Evolutionary conservation across 139 green algal species (phyloP).

Genomic region (Ettlia oleoabundans): DNA sequence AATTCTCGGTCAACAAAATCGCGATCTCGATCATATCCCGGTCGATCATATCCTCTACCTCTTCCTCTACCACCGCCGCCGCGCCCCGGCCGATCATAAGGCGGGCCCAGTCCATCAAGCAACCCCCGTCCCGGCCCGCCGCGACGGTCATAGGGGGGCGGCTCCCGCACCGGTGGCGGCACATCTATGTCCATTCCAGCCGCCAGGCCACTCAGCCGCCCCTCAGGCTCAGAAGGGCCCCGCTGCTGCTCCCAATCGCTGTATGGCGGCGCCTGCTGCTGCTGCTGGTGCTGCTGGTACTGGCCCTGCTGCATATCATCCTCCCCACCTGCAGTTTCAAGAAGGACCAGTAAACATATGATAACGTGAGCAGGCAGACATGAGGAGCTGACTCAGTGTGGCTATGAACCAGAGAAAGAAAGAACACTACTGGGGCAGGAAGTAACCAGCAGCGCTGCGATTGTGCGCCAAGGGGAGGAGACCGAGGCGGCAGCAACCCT

Average conservation of each 20-base stretch:
- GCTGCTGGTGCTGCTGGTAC: neutral
- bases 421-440: too few relatives aligned
- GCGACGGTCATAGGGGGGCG: neutral
- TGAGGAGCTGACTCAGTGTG: too few relatives aligned
- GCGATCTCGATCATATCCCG: too few relatives aligned
- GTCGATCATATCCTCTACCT: neutral
- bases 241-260: slow-evolving; percentile 29
- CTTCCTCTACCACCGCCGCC: neutral
- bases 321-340: neutral
- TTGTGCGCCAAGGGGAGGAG: too few relatives aligned
- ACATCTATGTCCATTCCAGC: slow-evolving; percentile 21
- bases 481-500: too few relatives aligned
- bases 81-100: neutral
- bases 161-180: neutral
- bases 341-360: neutral
- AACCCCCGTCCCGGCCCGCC: neutral
- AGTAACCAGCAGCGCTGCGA: too few relatives aligned
- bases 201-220: slow-evolving; percentile 19
- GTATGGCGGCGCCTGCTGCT: neutral
- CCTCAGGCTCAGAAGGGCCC: neutral
- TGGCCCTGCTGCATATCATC: neutral
- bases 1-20: neutral
- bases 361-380: too few relatives aligned
- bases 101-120: neutral
- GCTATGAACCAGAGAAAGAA: too few relatives aligned